Evolutionary conservation across 2,329 filamentous ascomycete species (phyloP).

Genomic region (Allantophomopsis lycopodina): DNA sequence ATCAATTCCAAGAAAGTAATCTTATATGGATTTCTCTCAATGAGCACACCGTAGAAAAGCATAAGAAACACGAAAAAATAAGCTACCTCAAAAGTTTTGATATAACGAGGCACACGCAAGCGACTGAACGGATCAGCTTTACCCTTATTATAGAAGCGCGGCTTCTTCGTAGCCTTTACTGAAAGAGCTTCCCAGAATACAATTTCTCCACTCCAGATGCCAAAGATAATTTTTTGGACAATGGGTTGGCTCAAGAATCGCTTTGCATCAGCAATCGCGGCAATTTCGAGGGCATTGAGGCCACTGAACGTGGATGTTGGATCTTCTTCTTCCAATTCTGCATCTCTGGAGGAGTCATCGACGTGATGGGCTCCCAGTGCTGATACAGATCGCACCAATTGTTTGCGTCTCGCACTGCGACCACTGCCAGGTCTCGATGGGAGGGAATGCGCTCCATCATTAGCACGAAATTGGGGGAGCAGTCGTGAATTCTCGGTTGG

Average conservation of each 20-base stretch:
- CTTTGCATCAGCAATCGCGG: slow-evolving; percentile 68
- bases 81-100: slow-evolving; percentile 70
- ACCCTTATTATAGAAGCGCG: slow-evolving; percentile 58
- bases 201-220: slow-evolving; percentile 78
- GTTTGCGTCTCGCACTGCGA: slow-evolving; percentile 3
- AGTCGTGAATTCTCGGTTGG: slow-evolving; percentile 12
- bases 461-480: slow-evolving; percentile 14
- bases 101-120: slow-evolving; percentile 66
- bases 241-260: slow-evolving; percentile 70
- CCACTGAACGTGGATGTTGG: slow-evolving; percentile 62
- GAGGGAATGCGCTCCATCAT: slow-evolving; percentile 2
- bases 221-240: slow-evolving; percentile 71
- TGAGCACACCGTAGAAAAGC: slow-evolving; percentile 77
- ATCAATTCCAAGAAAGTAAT: slow-evolving; percentile 58
- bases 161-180: slow-evolving; percentile 58
- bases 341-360: slow-evolving; percentile 17
- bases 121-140: slow-evolving; percentile 63
- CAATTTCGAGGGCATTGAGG: slow-evolving; percentile 79
- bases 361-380: slow-evolving; percentile 14
- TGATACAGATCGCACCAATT: slow-evolving; percentile 27
- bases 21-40: slow-evolving; percentile 51
- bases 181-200: slow-evolving; percentile 77
- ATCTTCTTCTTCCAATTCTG: slow-evolving; percentile 38
- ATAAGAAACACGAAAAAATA: slow-evolving; percentile 68
- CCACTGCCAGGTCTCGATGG: slow-evolving; percentile 10